phyloP scores from a whole-genome alignment of 2,329 filamentous ascomycete species.

The Tothia fuscella region DNA sequence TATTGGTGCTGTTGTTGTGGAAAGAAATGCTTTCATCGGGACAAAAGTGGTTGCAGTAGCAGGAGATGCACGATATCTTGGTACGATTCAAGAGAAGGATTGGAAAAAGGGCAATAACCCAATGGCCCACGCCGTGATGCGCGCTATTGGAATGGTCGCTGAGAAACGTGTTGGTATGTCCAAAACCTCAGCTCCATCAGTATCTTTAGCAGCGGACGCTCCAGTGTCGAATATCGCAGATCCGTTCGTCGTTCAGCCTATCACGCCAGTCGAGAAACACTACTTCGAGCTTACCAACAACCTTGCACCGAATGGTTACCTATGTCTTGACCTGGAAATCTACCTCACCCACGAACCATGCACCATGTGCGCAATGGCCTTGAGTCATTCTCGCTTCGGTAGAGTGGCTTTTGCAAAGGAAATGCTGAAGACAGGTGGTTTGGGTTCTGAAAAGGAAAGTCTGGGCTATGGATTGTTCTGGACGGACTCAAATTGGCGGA shows the following conservation, averaged over 20 bases:
- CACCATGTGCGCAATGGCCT: slow-evolving; percentile 92
- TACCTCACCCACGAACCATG: slow-evolving; percentile 95
- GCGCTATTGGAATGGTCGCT: slow-evolving; percentile 74
- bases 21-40: slow-evolving; percentile 36
- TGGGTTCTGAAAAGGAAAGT: slow-evolving; percentile 56
- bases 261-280: slow-evolving; percentile 53
- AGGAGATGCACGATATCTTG: slow-evolving; percentile 61
- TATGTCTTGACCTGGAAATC: slow-evolving; percentile 86
- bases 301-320: slow-evolving; percentile 65
- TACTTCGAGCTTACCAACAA: slow-evolving; percentile 49
- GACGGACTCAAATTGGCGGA: slow-evolving; percentile 66
- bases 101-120: slow-evolving; percentile 44
- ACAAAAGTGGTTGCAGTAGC: slow-evolving; percentile 57
- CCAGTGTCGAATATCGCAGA: slow-evolving; percentile 18
- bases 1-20: slow-evolving; percentile 59
- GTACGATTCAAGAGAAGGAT: slow-evolving; percentile 19
- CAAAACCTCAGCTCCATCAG: slow-evolving; percentile 19
- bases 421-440: slow-evolving; percentile 69
- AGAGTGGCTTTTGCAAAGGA: slow-evolving; percentile 68
- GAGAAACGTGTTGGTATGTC: slow-evolving; percentile 33
- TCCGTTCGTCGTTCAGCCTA: slow-evolving; percentile 55
- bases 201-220: too few species aligned
- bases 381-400: slow-evolving; percentile 85
- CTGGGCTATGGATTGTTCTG: slow-evolving; percentile 50
- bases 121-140: slow-evolving; percentile 65